Percentiles rank a stretch among this genome's conserved stretches.
phyloP scores from a whole-genome alignment of 352 stramenopile genomes.

The Phytophthora constricta region DNA sequence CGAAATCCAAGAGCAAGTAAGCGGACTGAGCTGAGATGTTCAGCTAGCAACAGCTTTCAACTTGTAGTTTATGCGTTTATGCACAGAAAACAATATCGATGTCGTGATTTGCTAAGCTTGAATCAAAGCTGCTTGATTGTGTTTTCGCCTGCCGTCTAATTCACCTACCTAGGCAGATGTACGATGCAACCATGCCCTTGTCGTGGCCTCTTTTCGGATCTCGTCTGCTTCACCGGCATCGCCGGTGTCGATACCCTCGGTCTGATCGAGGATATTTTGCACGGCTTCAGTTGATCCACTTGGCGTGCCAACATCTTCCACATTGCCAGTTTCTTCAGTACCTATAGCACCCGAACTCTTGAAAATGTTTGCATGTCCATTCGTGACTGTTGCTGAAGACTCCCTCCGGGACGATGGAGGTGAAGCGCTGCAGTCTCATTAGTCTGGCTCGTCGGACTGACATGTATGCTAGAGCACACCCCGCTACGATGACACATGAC shows the following conservation, averaged over 20 bases:
- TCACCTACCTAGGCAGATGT: not conserved
- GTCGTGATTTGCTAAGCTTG: too few species aligned
- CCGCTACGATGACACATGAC: constrained; percentile 18
- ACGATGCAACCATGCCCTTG: constrained; percentile 25
- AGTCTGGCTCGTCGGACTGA: constrained; percentile 25
- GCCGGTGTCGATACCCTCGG: constrained; percentile 14
- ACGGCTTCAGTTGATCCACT: not conserved
- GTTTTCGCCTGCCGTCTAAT: too few species aligned
- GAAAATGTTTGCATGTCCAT: not conserved
- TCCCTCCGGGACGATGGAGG: constrained; percentile 23
- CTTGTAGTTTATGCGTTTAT: too few species aligned
- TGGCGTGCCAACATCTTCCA: not conserved
- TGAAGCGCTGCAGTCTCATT: constrained; percentile 22
- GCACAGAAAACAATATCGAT: too few species aligned
- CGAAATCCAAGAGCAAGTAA: not conserved
- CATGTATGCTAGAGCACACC: constrained; percentile 20
- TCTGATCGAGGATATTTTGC: constrained; percentile 26
- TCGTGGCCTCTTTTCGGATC: constrained; percentile 9
- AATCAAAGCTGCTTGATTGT: too few species aligned
- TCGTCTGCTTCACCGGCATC: constrained; percentile 1
- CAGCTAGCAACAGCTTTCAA: too few species aligned
- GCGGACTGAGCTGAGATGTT: too few species aligned
- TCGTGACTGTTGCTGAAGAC: not conserved
- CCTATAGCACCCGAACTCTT: too few species aligned
- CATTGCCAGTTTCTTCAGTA: not conserved